Evolutionary conservation across 768 basidiomycete species (phyloP), one percentile per base, ranked within the genome.

Genomic region (Termitomyces sp.): DNA sequence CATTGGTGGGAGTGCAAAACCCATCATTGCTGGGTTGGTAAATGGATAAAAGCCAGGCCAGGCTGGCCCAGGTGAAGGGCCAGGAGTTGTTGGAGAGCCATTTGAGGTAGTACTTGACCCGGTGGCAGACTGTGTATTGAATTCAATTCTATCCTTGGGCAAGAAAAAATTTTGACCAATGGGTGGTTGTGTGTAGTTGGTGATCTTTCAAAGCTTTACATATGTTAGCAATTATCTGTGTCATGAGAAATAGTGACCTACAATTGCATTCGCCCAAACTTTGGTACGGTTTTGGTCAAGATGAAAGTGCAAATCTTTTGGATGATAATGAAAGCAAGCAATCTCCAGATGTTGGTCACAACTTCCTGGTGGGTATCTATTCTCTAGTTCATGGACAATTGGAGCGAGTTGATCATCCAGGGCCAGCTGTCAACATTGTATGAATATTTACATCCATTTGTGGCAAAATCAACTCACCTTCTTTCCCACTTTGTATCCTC

Each of bases 301-400:
- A 38, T 54, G 10, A 13, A 54, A 54, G 22, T 54, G 53, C 46
- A 39, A 54, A 16, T 22, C 27, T 15, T 54, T 40, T 22, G n/a
- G 10, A 41, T n/a, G 40, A 22, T 40, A 51, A 38, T 51, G 27
- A 29, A 51, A 51, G 36, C 50, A 41, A 12, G 29, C 7, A 5
- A 54, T 32, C 12, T 40, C 39, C 2, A 35, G 39, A 48, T 54
- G 53, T 2, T 18, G n/a, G 10, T 7, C 33, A 38, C 53, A 54
- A 5, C 35, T 5, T 32, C 53, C 53, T 16, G 39, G 20, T 18
- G 44, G 38, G 31, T 54, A 45, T 7, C 3, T 13, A 2, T 41
- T 23, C 18, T 54, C 12, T 0, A 54, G 53, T 18, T 47, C 16
- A 15, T 9, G 15, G 7, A 54, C 40, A 36, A 54, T 48, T 29